Evolutionary conservation across 345 rosid genomes (phyloP), one percentile per base, ranked within the genome.

Genomic region (Turritis glabra): DNA sequence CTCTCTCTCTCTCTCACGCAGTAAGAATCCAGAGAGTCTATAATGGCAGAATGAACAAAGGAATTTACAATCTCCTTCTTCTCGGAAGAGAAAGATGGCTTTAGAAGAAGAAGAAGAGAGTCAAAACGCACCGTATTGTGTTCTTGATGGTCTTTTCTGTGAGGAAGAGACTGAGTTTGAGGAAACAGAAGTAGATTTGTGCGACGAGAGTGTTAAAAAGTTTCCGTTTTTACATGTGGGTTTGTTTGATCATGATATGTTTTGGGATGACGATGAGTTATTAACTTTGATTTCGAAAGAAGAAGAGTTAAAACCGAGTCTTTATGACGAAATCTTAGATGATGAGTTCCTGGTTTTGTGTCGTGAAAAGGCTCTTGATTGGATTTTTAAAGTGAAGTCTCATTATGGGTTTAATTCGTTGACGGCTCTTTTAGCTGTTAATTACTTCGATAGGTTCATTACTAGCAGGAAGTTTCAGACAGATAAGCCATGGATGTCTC

Each of bases 401-500:
- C 87, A 80, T 50, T 88, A 79, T 77, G 92, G 88, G 50, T 89
- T 94, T 83, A 80, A 66, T 72, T 85, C 93, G 18, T 82, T 88
- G 82, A 91, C 95, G 51, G 77, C 80, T 71, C 84, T 86, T 81
- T 87, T 89, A 64, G 96, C 98, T 71, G 89, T 91, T 53, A 88
- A 89, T 69, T 94, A 89, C 83, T 91, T 91, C 44, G 98, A 94
- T 80, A 88, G 96, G 81, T 94, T 91, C 74, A 53, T 82, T 64
- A 77, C 85, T 27, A 87, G 91, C 87, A 51, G 69, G n/a, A 81
- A 40, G 66, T 82, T 91, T 78, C 92, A 82, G 47, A 81, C 79
- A 7, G 97, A 89, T 61, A 91, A 84, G 84, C 97, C 98, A 14
- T 94, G 98, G 98, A 88, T 91, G 94, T 82, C 87, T 67, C 97